Evolutionary conservation across 2,329 filamentous ascomycete species (phyloP).

Genomic region (Aureobasidium sp.): DNA sequence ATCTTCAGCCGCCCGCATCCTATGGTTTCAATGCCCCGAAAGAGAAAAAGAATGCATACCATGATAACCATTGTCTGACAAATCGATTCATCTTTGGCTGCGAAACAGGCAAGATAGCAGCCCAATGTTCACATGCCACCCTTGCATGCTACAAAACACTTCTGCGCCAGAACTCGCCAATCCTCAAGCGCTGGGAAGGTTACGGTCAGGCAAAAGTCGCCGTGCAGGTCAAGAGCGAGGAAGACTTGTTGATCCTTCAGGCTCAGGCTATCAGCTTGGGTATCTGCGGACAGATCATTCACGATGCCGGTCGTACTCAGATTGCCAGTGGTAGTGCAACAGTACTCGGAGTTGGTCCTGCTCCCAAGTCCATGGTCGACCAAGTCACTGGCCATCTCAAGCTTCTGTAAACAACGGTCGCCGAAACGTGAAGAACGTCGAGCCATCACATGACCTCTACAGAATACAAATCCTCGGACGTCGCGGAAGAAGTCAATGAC

Average conservation of each 20-base stretch:
- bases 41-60: conserved; percentile 4
- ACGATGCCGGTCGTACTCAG: conserved; percentile 94
- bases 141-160: conserved; percentile 93
- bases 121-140: conserved; percentile 92
- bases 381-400: conserved; percentile 78
- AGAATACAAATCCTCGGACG: not conserved
- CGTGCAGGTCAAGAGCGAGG: conserved; percentile 78
- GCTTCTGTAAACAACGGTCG: conserved; percentile 50
- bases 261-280: conserved; percentile 76
- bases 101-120: conserved; percentile 80
- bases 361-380: conserved; percentile 80
- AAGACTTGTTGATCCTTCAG: conserved; percentile 68
- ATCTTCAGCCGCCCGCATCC: not conserved
- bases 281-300: conserved; percentile 80
- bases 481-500: not conserved
- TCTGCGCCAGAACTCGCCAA: conserved; percentile 46
- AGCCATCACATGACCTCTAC: not conserved
- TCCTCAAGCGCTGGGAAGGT: conserved; percentile 79
- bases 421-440: not conserved
- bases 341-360: conserved; percentile 68
- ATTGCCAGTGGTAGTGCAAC: conserved; percentile 90
- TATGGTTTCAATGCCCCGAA: not conserved
- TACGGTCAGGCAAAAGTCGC: conserved; percentile 90
- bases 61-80: not conserved
- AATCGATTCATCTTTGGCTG: not conserved